Percentiles rank a stretch among this genome's conserved stretches.
Conservation (phyloP, 768 basidiomycete genomes). For the Crassisporium funariophilum region DNA sequence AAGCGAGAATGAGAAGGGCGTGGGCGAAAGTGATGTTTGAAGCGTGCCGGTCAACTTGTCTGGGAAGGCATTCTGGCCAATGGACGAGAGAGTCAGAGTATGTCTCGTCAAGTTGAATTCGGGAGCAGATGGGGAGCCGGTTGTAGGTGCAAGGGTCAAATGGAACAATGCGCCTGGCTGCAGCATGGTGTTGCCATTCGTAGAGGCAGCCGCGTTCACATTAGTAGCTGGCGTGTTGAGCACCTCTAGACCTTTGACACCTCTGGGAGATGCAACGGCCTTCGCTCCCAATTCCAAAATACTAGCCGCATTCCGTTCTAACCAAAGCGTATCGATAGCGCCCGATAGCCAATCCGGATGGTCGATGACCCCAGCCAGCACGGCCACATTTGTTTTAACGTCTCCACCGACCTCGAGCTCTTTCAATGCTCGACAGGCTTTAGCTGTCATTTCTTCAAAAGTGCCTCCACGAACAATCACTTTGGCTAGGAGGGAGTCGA, state of each 20-base stretch:
- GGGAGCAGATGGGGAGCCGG: not conserved
- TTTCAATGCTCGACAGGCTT: slow-evolving; percentile 78
- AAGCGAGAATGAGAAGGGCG: slow-evolving; percentile 32
- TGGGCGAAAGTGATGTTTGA: slow-evolving; percentile 32
- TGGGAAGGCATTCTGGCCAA: slow-evolving; percentile 38
- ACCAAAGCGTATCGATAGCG: slow-evolving; percentile 38
- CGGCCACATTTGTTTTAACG: slow-evolving; percentile 32
- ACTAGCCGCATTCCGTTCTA: slow-evolving; percentile 32
- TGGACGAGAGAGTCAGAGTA: slow-evolving; percentile 32
- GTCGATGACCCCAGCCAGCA: slow-evolving; percentile 33
- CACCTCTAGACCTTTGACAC: not conserved
- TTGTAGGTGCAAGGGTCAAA: slow-evolving; percentile 26
- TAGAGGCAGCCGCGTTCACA: too few relatives aligned
- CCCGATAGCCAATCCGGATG: slow-evolving; percentile 34
- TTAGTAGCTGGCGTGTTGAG: not conserved
- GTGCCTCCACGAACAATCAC: slow-evolving; percentile 77
- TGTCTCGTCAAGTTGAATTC: slow-evolving; percentile 24
- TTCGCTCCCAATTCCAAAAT: slow-evolving; percentile 23
- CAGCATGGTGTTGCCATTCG: slow-evolving; percentile 21
- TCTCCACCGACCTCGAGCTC: slow-evolving; percentile 78
- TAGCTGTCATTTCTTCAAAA: slow-evolving; percentile 81
- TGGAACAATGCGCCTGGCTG: slow-evolving; percentile 41
- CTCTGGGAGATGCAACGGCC: not conserved
- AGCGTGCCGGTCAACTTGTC: slow-evolving; percentile 35
- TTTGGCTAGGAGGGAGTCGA: slow-evolving; percentile 88